Conservation (phyloP, 352 stramenopile species). For the Pythium phragmitis region DNA sequence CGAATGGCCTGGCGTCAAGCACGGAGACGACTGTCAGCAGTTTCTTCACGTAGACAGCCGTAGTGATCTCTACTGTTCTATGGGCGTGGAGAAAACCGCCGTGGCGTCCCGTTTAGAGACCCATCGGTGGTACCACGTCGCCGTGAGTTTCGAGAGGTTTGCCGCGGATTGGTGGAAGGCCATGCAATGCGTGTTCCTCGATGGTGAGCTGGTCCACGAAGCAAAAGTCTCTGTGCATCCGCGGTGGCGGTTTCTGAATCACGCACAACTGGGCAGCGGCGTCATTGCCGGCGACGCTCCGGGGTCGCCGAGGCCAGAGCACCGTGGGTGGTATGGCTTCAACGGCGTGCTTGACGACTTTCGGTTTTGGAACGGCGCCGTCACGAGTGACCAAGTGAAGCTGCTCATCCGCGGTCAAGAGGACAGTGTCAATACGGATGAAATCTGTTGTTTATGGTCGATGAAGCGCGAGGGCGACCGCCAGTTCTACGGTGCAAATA, state of each 20-base stretch:
- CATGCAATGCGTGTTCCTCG: constrained; percentile 6
- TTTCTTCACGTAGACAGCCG: constrained; percentile 20
- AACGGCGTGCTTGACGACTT: constrained; percentile 4
- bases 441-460: not conserved
- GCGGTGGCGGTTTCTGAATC: constrained; percentile 5
- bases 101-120: not conserved
- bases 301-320: not conserved
- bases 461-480: not conserved
- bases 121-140: constrained; percentile 17
- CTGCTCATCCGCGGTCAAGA: constrained; percentile 4
- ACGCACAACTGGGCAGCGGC: constrained; percentile 11
- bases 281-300: constrained; percentile 14
- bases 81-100: constrained; percentile 6
- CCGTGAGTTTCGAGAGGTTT: not conserved
- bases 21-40: constrained; percentile 5
- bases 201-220: constrained; percentile 6
- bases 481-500: not conserved
- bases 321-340: constrained; percentile 14
- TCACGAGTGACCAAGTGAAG: not conserved
- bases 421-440: not conserved
- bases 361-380: constrained; percentile 4
- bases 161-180: not conserved
- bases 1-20: constrained; percentile 6
- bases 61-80: constrained; percentile 25
- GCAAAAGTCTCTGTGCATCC: not conserved